Evolutionary conservation across 805 yeast species (phyloP).

Genomic region (Spathaspora girioi): DNA sequence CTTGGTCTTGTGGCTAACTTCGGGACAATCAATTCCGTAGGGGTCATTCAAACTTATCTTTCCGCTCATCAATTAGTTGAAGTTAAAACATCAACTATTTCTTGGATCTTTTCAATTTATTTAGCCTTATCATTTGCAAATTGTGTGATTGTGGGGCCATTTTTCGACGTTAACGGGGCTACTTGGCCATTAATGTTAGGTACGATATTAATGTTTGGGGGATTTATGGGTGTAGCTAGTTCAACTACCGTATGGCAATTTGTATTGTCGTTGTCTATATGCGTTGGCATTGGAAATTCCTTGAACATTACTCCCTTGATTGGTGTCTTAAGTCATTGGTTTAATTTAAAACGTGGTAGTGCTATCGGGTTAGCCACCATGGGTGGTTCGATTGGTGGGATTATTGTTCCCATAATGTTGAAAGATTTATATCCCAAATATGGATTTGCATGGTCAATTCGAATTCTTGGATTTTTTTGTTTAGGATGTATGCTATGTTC

Average conservation of each 20-base stretch:
- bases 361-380: slow-evolving; percentile 55
- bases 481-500: slow-evolving; percentile 22
- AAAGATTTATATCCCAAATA: slow-evolving; percentile 39
- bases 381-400: slow-evolving; percentile 70
- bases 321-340: slow-evolving; percentile 66
- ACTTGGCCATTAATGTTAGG: slow-evolving; percentile 44
- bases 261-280: slow-evolving; percentile 42
- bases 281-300: slow-evolving; percentile 58
- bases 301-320: slow-evolving; percentile 57
- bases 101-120: slow-evolving; percentile 41
- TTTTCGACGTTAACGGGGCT: slow-evolving; percentile 63
- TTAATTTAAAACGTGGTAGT: slow-evolving; percentile 53
- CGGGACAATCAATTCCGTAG: slow-evolving; percentile 34
- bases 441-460: slow-evolving; percentile 61
- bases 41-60: slow-evolving; percentile 37
- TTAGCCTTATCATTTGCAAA: slow-evolving; percentile 25
- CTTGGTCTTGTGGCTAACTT: slow-evolving; percentile 21
- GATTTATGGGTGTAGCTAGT: slow-evolving; percentile 53
- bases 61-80: slow-evolving; percentile 32
- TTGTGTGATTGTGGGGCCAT: slow-evolving; percentile 47
- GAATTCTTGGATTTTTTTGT: slow-evolving; percentile 41
- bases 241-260: slow-evolving; percentile 55
- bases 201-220: slow-evolving; percentile 38
- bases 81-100: slow-evolving; percentile 24
- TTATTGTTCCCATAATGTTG: slow-evolving; percentile 54